Evolutionary conservation across 176 grass and related monocot genomes (phyloP), one percentile per base, ranked within the genome.

Genomic region (Aegilops longissima): DNA sequence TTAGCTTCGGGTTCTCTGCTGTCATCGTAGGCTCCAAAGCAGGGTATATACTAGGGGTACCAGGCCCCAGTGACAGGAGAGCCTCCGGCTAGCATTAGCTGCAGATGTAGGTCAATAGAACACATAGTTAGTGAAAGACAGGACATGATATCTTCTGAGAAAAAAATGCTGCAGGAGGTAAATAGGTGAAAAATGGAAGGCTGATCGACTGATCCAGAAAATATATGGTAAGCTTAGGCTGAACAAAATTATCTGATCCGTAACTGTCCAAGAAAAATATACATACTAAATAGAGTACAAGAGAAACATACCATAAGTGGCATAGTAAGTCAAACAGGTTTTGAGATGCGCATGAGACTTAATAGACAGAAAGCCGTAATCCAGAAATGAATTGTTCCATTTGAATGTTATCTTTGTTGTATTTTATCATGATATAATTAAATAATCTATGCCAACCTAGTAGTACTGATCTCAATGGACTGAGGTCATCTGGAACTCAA

Each of bases 1-100:
- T 73, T n/a, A 81, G 71, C 82, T 24, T 52, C 5, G 6, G 74
- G n/a, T 29, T 61, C 17, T 31, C 12, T 25, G 39, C 24, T 9
- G 11, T 91, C 77, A 88, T 17, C 72, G 64, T 27, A 88, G 56
- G 9, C 42, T 88, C 71, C 31, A 77, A 71, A 64, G 23, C 61
- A 87, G 67, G 14, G 71, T 29, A 64, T 18, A 64, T 20, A 24
- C 2, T n/a, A 45, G 65, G 49, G 64, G 5, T 16, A 33, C 65
- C 65, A 85, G 18, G 4, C 77, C 2, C 82, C 82, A 88, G 12
- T 18, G 30, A 24, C 24, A 78, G 64, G 62, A 64, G 70, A 2
- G 78, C 7, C 4, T 88, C 49, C 64, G 58, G 33, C 52, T 82
- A 8, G 35, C 39, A 40, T 6, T 40, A 40, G 39, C 39, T 40